Percentiles rank a stretch among this genome's conserved stretches.
These are phyloP conservation scores for Canariomyces notabilis DNA, from an alignment of 2,329 filamentous ascomycete species.

Conservation along the genomic window DNA sequence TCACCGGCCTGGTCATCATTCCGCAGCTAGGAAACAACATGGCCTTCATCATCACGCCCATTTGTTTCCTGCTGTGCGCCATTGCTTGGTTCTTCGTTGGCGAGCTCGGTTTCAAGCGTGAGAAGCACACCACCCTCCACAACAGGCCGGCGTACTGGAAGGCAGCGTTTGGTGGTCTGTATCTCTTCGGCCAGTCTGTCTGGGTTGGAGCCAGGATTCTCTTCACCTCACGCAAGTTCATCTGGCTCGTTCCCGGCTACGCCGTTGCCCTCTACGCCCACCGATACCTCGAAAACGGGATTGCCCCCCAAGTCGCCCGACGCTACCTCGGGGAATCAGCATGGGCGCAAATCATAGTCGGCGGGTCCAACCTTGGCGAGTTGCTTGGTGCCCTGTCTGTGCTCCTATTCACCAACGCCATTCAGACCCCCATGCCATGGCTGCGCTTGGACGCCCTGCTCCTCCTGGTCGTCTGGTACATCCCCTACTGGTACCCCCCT, in stretches of 20 bases:
- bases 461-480: conserved; percentile 44
- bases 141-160: conserved; percentile 32
- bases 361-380: conserved; percentile 47
- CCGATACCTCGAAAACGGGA: conserved; percentile 45
- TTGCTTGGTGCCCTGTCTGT: conserved; percentile 44
- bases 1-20: conserved; percentile 46
- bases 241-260: conserved; percentile 47
- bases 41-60: conserved; percentile 46
- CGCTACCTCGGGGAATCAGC: conserved; percentile 44
- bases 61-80: conserved; percentile 40
- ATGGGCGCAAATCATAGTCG: conserved; percentile 47
- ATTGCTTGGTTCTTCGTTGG: conserved; percentile 42
- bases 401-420: conserved; percentile 43
- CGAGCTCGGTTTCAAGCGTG: conserved; percentile 33
- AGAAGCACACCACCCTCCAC: conserved; percentile 13
- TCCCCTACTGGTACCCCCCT: conserved; percentile 42
- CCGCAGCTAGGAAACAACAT: conserved; percentile 47
- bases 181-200: conserved; percentile 42
- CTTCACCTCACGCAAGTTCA: conserved; percentile 41
- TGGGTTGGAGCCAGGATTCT: conserved; percentile 42
- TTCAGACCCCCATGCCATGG: conserved; percentile 47
- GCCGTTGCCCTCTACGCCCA: conserved; percentile 46
- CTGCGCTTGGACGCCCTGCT: conserved; percentile 43
- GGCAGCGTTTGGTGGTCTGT: conserved; percentile 35
- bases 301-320: conserved; percentile 41